Base-by-base conservation (phyloP, 2,329 filamentous ascomycete species). In the Byssothecium circinans region DNA sequence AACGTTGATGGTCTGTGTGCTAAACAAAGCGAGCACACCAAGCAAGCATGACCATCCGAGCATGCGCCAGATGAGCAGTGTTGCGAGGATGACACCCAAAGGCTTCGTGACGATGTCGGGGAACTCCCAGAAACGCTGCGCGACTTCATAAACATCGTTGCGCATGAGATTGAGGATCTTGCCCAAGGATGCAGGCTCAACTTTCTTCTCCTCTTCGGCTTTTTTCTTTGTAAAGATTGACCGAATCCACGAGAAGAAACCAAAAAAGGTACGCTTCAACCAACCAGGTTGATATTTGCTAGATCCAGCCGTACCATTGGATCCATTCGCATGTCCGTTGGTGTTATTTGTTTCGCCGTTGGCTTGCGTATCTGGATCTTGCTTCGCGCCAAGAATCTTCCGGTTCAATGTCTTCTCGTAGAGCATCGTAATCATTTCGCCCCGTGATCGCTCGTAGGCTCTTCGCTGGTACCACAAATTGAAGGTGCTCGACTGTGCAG, bases 151-250 rank as follows among this genome's bases (percentile, higher is more conserved):
- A 0, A 87, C 88, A 65, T 94, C 89, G 49, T 81, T 84, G 40
- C 89, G 85, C 77, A 95, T 88, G 2, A 96, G 72, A 60, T 95
- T 96, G 51, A 96, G 80, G 42, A 96, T 94, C 64, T 95, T 95
- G 7, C 91, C 91, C 72, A 91, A 92, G 0, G 88, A 90, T 0
- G 91, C 89, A 2, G 87, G 81, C 45, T 81, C 74, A 10, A 61
- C 27, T 53, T 64, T 41, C 47, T 65, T 47, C 54, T 54, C 30
- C 20, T 69, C 64, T 19, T 68, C 64, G 3, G 49, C 54, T 8
- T 36, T 8, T 18, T 56, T 62, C 32, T 54, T 62, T 7, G 42
- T 53, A 19, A 68, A 57, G 0, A 54, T 14, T 2, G 56, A 51
- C 22, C 49, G 49, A 8, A 65, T 10, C 3, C 45, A 47, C 11